A percentile compares a stretch with the other conserved stretches of the same genome.
Conservation (phyloP, 73 alveolate genomes). For the Durusdinium trenchii region DNA sequence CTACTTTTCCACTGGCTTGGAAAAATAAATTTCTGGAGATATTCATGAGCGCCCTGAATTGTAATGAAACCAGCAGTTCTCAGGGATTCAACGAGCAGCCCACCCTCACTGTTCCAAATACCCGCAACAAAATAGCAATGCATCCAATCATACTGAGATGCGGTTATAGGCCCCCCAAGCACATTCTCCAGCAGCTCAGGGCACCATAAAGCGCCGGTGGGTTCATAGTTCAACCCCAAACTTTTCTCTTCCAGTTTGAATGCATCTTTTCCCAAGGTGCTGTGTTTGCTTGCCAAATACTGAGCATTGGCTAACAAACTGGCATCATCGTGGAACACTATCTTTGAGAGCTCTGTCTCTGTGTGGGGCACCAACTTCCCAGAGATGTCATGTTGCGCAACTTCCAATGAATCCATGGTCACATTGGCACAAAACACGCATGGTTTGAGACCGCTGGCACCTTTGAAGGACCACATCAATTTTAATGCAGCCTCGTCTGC, state of each 20-base stretch:
- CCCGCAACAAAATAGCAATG: slow-evolving; percentile 5
- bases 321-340: background rate
- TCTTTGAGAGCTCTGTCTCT: too few relatives aligned
- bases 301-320: background rate
- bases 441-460: background rate
- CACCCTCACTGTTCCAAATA: background rate
- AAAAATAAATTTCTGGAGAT: background rate
- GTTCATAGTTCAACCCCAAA: background rate
- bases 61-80: background rate
- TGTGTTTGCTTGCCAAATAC: background rate
- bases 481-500: background rate
- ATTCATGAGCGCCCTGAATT: background rate
- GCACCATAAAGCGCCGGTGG: background rate
- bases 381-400: background rate
- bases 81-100: background rate
- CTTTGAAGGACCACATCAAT: background rate
- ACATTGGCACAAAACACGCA: background rate
- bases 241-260: background rate
- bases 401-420: background rate
- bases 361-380: background rate
- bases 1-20: background rate
- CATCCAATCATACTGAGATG: slow-evolving; percentile 4
- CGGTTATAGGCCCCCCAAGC: background rate
- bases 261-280: background rate
- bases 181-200: background rate